Conservation (phyloP, 2,329 filamentous ascomycete genomes). For the Neospermospora avenae region DNA sequence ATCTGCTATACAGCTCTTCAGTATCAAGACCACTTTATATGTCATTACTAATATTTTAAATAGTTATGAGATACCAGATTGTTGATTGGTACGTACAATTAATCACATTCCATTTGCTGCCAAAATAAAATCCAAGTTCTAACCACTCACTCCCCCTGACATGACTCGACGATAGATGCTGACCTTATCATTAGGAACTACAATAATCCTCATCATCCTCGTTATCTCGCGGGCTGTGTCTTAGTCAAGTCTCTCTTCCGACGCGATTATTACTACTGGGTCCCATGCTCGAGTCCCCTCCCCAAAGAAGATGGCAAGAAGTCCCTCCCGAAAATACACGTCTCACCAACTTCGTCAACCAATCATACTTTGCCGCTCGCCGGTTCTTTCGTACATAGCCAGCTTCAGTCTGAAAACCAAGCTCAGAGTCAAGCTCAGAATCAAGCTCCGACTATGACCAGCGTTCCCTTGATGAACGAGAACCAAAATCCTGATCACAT, state of each 20-base stretch:
- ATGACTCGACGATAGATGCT: not conserved
- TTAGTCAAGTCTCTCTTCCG: not conserved
- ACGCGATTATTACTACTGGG: not conserved
- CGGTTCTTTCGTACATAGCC: not conserved
- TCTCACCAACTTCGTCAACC: not conserved
- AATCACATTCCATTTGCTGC: not conserved
- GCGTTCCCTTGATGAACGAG: too few species aligned
- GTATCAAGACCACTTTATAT: too few species aligned
- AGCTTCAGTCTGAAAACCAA: not conserved
- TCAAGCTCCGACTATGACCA: too few species aligned
- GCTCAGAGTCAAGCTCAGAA: too few species aligned
- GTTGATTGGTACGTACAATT: not conserved
- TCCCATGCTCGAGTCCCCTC: conserved; percentile 3
- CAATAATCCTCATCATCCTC: conserved; percentile 3
- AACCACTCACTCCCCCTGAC: not conserved
- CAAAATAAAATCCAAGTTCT: not conserved
- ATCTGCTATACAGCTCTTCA: too few species aligned
- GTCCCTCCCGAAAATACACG: not conserved
- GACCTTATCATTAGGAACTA: not conserved
- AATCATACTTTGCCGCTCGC: not conserved
- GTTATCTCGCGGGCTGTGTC: not conserved
- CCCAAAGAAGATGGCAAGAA: not conserved
- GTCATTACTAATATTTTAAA: not conserved
- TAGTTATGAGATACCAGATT: not conserved
- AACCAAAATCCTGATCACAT: too few species aligned